phyloP scores from a whole-genome alignment of 2,329 filamentous ascomycete species.

The Dryadomyces quercus-mongolicae region DNA sequence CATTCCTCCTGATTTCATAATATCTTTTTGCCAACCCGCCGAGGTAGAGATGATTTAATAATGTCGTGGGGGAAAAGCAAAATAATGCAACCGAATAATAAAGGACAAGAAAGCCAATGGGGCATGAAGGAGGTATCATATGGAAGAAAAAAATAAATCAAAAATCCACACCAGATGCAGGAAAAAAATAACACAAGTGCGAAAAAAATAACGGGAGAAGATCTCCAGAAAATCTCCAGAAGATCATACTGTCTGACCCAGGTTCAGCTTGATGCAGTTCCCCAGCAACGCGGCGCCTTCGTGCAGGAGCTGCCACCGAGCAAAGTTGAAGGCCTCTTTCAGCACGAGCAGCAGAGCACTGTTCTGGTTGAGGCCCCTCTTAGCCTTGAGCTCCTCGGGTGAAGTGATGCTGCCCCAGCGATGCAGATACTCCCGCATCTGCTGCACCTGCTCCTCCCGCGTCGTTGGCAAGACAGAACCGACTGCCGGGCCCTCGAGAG shows the following conservation, averaged over 20 bases:
- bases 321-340: slow-evolving; percentile 67
- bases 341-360: slow-evolving; percentile 72
- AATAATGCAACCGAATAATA: neutral
- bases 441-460: slow-evolving; percentile 53
- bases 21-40: slow-evolving; percentile 1
- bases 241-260: slow-evolving; percentile 12
- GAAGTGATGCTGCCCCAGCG: slow-evolving; percentile 59
- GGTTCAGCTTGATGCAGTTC: slow-evolving; percentile 60
- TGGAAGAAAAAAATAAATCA: neutral
- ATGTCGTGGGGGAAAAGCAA: neutral
- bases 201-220: neutral
- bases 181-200: neutral
- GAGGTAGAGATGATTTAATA: neutral
- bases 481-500: slow-evolving; percentile 67
- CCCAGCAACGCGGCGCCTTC: slow-evolving; percentile 71
- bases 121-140: neutral
- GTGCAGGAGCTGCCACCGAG: slow-evolving; percentile 82
- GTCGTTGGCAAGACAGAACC: slow-evolving; percentile 38
- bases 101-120: neutral
- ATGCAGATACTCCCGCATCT: slow-evolving; percentile 70
- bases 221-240: neutral
- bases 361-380: slow-evolving; percentile 70
- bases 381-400: slow-evolving; percentile 64
- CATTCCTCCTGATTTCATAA: neutral
- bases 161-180: neutral